Base-by-base conservation (phyloP, 352 stramenopile species). In the Pythium folliculosum region DNA sequence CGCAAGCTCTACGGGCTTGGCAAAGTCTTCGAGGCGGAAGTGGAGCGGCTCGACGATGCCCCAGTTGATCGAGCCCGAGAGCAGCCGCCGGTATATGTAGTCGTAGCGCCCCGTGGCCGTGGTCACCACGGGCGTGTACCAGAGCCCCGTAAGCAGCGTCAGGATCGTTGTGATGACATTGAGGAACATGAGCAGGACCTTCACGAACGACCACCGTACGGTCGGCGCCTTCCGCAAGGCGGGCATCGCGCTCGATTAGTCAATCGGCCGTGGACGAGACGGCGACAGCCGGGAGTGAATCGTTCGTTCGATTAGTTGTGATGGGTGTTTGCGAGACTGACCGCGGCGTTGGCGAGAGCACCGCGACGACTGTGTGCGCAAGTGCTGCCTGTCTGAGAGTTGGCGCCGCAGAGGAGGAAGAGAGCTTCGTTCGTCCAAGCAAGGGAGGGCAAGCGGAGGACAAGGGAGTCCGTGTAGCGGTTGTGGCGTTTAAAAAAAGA, bases 1-100 rank as follows among this genome's bases (percentile, higher is more conserved):
- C 0, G 35, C 23, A 3, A 83, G 67, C 22, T 65, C 32, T 10
- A 64, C 71, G 5, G 83, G 55, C 14, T 76, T 66, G 12, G 69
- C 69, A 8, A 76, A 44, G 22, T 47, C 48, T 23, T 52, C 43
- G 7, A 51, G 22, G 1, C 50, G 16, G 27, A 67, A 37, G 1
- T 56, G 7, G 10, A 70, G 59, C 13, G 5, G 38, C 17, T 30
- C 27, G 13, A 60, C 43, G 49, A 67, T 70, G 69, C 66, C 54
- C 27, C 60, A 63, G 61, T 67, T 78, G 56, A 76, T 65, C 2
- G 17, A 47, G 25, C 65, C 72, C 10, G 60, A 16, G 4, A 16
- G 30, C 7, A 76, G 21, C 1, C 67, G 67, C 8, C n/a, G 25
- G n/a, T 53, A 60, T 0, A 73, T 43, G 25, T n/a, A 10, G 43